Evolutionary conservation across 83 land plant genomes (phyloP).

Genomic region (Isoetes engelmannii): DNA sequence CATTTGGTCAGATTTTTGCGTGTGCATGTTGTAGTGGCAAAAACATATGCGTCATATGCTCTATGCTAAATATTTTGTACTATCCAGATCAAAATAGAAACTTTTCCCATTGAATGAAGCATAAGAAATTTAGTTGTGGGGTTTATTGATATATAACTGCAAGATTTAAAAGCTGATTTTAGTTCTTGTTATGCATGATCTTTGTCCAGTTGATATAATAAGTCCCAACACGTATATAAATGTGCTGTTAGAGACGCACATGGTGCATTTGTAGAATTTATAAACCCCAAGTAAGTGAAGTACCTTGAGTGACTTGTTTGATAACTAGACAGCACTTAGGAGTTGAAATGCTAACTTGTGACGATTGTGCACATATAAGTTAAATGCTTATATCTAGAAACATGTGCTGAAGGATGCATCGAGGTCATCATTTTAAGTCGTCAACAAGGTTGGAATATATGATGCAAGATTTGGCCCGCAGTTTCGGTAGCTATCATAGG

Average conservation of each 20-base stretch:
- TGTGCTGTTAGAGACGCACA: slow-evolving; percentile 62
- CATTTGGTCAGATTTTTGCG: too few relatives aligned
- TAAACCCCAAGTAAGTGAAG: slow-evolving; percentile 72
- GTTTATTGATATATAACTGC: too few relatives aligned
- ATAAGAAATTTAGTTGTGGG: neutral
- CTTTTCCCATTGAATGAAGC: neutral
- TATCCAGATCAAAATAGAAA: neutral
- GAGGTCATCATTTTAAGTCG: slow-evolving; percentile 75
- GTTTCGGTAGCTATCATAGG: slow-evolving; percentile 41
- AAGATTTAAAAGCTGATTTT: too few relatives aligned
- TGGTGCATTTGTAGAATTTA: slow-evolving; percentile 87
- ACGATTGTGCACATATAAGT: neutral
- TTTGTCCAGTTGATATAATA: slow-evolving; percentile 66
- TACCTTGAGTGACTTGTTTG: too few relatives aligned
- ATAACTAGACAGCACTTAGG: neutral
- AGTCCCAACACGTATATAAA: slow-evolving; percentile 71
- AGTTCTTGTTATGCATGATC: neutral
- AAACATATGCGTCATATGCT: too few relatives aligned
- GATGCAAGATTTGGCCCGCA: slow-evolving; percentile 99
- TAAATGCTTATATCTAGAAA: neutral
- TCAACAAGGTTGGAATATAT: slow-evolving; percentile 93
- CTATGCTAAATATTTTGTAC: too few relatives aligned
- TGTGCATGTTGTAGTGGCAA: too few relatives aligned
- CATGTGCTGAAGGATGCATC: slow-evolving; percentile 71
- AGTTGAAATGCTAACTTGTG: neutral